Percentiles rank a stretch among this genome's conserved stretches.
These are phyloP conservation scores for Leishmania aethiopica DNA, from an alignment of 208 protist species.

Conservation along the genomic window DNA sequence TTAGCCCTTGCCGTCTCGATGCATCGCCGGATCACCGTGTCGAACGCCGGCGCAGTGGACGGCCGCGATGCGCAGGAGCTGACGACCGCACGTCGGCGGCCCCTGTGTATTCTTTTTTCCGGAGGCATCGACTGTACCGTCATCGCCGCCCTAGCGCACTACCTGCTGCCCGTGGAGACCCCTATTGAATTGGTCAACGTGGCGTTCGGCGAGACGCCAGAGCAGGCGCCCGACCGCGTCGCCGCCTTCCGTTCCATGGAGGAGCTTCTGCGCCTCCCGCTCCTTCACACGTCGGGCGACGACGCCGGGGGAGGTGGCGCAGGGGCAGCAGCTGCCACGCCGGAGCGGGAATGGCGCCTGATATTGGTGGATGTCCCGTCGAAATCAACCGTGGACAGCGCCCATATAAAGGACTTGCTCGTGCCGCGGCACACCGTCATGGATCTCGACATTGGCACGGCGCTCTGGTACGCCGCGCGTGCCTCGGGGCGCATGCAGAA, in stretches of 20 bases:
- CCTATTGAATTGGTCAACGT: conserved; percentile 96
- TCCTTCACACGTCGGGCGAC: conserved; percentile 29
- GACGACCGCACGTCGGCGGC: conserved; percentile 43
- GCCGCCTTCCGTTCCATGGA: conserved; percentile 71
- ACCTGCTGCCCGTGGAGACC: conserved; percentile 67
- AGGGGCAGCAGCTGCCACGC: background rate
- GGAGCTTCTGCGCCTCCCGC: conserved; percentile 80
- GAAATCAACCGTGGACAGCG: conserved; percentile 30
- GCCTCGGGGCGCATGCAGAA: conserved; percentile 82
- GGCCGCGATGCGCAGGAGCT: conserved; percentile 40
- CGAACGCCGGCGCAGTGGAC: conserved; percentile 52
- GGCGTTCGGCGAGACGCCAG: conserved; percentile 83
- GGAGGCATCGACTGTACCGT: conserved; percentile 96
- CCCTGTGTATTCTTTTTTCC: conserved; percentile 91
- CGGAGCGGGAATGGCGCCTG: conserved; percentile 84
- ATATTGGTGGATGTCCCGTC: conserved; percentile 87
- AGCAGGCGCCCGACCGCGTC: conserved; percentile 85
- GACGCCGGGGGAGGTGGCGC: background rate
- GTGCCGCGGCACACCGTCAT: conserved; percentile 91
- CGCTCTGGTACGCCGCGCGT: conserved; percentile 94
- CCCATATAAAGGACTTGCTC: conserved; percentile 72
- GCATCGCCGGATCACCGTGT: conserved; percentile 54
- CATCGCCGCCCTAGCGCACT: conserved; percentile 91
- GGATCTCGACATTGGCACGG: conserved; percentile 96
- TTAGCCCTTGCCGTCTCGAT: conserved; percentile 76